Evolutionary conservation across 2,329 filamentous ascomycete genomes (phyloP), one percentile per base, ranked within the genome.

Genomic region (Colletotrichum plurivorum): DNA sequence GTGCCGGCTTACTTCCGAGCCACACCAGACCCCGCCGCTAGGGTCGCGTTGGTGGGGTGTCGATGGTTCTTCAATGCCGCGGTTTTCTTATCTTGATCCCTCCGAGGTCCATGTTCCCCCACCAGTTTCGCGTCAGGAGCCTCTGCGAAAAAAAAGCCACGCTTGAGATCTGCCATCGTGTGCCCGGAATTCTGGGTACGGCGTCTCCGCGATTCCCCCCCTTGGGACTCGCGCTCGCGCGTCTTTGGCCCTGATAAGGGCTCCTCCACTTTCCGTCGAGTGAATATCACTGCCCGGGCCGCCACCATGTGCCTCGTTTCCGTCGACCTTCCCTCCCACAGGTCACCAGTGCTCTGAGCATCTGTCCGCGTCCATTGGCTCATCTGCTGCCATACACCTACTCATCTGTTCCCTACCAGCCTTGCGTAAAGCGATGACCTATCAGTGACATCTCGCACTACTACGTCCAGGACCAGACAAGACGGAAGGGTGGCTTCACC

Each of bases 191-290:
- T 61, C 51, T 66, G 55, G 43, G 62, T 60, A 60, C 25, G 43
- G 46, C 12, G 15, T 39, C 60, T 25, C 55, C 55, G 36, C 31
- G 55, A 56, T 45, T 45, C 22, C 3, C 55, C 46, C 25, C 53
- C 31, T 13, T 61, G 48, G 56, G 18, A 20, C 18, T 49, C 51
- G 49, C 49, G 49, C 18, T 49, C 51, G 49, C 49, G 49, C 49
- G 56, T 41, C 27, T 54, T 49, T 49, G 31, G 46, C 62, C n/a
- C 43, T 67, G 63, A 67, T 61, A 61, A 69, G 67, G 67, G 62
- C 46, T 67, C 67, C 62, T 69, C 67, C 67, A 69, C 67, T 69
- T 67, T 57, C 63, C 67, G 67, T 45, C 39, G 59, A 46, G 41
- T 46, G 67, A 67, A 67, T 67, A 67, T 60, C 67, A 57, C 55